These are phyloP conservation scores for Aspergillus steynii DNA, from an alignment of 495 filamentous ascomycete species.

Conservation along the genomic window DNA sequence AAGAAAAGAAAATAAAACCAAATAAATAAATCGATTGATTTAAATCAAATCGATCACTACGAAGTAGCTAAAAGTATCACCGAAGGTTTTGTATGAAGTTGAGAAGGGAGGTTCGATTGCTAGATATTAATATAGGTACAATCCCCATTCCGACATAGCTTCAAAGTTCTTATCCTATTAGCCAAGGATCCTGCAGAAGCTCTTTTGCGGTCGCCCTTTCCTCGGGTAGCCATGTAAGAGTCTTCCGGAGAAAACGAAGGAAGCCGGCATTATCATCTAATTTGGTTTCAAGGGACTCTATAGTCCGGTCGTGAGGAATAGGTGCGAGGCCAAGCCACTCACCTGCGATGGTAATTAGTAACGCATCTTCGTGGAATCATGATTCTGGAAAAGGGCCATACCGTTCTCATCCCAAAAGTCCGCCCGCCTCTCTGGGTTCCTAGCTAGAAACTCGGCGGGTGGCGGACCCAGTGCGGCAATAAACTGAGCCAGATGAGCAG, in stretches of 20 bases:
- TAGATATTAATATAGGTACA: too few species aligned
- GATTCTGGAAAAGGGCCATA: constrained; percentile 12
- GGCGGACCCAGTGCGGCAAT: constrained; percentile 46
- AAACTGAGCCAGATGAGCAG: constrained; percentile 42
- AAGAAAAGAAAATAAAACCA: too few species aligned
- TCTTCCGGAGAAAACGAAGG: constrained; percentile 33
- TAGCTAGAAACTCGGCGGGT: constrained; percentile 34
- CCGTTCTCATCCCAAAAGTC: constrained; percentile 30
- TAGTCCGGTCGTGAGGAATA: constrained; percentile 25
- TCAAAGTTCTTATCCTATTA: constrained; percentile 11
- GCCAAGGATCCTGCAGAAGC: constrained; percentile 37
- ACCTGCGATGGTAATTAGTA: constrained; percentile 8
- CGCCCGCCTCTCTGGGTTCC: constrained; percentile 23
- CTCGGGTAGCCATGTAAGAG: constrained; percentile 39
- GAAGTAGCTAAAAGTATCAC: too few species aligned
- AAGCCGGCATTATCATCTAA: constrained; percentile 34
- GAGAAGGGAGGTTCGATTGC: too few species aligned
- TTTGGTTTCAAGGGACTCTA: constrained; percentile 26
- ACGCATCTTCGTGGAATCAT: too few species aligned
- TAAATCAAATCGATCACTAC: too few species aligned
- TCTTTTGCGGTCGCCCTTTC: constrained; percentile 39
- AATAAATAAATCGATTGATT: too few species aligned
- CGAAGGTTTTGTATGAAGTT: too few species aligned
- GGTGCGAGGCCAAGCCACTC: constrained; percentile 27
- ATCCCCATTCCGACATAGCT: too few species aligned